Conservation (phyloP, 73 alveolate genomes). For the Tetrahymena borealis region DNA sequence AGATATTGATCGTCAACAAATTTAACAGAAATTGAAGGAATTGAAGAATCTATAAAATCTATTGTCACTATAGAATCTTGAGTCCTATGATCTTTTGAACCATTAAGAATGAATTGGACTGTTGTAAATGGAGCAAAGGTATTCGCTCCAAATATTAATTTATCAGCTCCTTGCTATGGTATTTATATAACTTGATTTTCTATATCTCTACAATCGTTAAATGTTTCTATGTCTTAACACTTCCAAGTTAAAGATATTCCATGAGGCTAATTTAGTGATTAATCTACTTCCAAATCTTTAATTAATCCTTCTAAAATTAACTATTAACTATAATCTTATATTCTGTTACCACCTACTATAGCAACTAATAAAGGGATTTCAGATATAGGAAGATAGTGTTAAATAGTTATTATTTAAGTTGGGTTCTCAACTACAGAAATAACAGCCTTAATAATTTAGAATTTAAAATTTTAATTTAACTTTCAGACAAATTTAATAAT, state of each 20-base stretch:
- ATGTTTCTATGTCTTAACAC: background rate
- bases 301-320: background rate
- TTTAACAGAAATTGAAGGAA: background rate
- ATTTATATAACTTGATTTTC: background rate
- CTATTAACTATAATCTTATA: background rate
- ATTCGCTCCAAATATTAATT: background rate
- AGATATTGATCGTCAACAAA: background rate
- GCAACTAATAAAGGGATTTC: background rate
- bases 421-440: too few relatives aligned
- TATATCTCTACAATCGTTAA: background rate
- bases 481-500: too few relatives aligned
- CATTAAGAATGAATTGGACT: background rate
- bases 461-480: too few relatives aligned
- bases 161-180: background rate
- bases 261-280: background rate
- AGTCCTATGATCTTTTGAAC: background rate
- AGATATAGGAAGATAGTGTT: too few relatives aligned
- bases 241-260: background rate
- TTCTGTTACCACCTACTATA: background rate
- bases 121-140: background rate
- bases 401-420: too few relatives aligned
- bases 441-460: too few relatives aligned
- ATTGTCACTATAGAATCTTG: background rate
- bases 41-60: background rate
- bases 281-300: background rate